phyloP scores from a whole-genome alignment of 2,329 filamentous ascomycete genomes.

The Drechslerella stenobrocha region DNA sequence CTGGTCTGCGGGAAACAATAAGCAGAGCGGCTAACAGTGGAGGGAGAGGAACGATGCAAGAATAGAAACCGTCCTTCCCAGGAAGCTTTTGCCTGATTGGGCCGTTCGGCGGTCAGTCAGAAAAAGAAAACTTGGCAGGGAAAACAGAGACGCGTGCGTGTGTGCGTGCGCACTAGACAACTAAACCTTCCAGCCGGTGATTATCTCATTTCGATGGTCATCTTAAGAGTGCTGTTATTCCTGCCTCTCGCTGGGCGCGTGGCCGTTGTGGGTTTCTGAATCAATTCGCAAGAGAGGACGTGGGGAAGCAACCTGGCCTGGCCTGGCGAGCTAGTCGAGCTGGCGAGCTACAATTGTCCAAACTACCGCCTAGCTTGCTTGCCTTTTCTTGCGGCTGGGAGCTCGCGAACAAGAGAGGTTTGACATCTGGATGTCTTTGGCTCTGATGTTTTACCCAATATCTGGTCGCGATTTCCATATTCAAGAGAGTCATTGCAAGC shows the following conservation, averaged over 20 bases:
- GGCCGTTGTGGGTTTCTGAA: slow-evolving; percentile 8
- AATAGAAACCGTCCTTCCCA: slow-evolving; percentile 45
- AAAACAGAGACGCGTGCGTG: slow-evolving; percentile 16
- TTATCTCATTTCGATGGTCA: slow-evolving; percentile 10
- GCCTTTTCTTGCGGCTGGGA: slow-evolving; percentile 14
- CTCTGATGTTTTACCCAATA: no score
- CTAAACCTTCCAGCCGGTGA: neutral
- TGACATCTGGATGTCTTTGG: slow-evolving; percentile 2
- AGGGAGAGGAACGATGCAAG: slow-evolving; percentile 34
- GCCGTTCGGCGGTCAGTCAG: neutral
- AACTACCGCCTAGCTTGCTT: no score
- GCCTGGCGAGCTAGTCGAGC: slow-evolving; percentile 1
- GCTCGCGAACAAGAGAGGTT: slow-evolving; percentile 16
- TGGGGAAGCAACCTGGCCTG: slow-evolving; percentile 19
- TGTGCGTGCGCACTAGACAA: neutral
- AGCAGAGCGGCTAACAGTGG: slow-evolving; percentile 43
- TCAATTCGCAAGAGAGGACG: slow-evolving; percentile 17
- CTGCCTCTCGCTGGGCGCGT: slow-evolving; percentile 16
- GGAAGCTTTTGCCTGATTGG: slow-evolving; percentile 47
- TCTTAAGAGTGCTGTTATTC: neutral
- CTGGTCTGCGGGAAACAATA: slow-evolving; percentile 39
- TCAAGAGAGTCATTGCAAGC: slow-evolving; percentile 1
- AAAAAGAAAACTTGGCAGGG: neutral
- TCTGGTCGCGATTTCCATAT: slow-evolving; percentile 21
- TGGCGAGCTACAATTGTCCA: slow-evolving; percentile 1